Evolutionary conservation across 176 grass and related monocot genomes (phyloP).

Genomic region (Avena insularis): DNA sequence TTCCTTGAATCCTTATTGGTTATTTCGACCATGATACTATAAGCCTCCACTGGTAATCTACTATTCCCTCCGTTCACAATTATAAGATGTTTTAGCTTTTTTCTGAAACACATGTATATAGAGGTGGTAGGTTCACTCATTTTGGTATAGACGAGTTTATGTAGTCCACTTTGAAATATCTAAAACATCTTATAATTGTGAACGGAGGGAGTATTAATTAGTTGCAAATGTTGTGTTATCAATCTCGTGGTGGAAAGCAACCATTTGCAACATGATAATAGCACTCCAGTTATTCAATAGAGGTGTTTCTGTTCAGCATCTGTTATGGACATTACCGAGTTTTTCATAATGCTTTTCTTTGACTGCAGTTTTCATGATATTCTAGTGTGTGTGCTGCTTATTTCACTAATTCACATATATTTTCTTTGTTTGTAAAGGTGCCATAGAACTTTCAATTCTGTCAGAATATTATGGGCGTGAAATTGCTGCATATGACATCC

Average conservation of each 20-base stretch:
- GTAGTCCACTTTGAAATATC: too few species aligned
- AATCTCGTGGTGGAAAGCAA: not conserved
- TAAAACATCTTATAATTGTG: too few species aligned
- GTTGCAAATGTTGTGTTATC: conserved; percentile 12
- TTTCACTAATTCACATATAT: conserved; percentile 6
- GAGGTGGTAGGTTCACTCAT: too few species aligned
- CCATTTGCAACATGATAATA: conserved; percentile 9
- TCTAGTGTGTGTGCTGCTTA: not conserved
- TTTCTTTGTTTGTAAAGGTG: conserved; percentile 57
- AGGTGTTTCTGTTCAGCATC: conserved; percentile 3
- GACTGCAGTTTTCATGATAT: not conserved
- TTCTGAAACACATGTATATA: too few species aligned
- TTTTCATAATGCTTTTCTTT: not conserved
- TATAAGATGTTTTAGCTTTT: too few species aligned
- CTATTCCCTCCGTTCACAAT: too few species aligned
- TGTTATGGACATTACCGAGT: not conserved
- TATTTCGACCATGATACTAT: too few species aligned
- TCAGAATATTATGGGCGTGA: conserved; percentile 87
- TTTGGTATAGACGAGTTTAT: too few species aligned
- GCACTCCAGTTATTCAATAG: not conserved
- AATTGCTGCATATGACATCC: conserved; percentile 97
- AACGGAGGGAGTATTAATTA: not conserved
- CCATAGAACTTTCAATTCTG: conserved; percentile 91
- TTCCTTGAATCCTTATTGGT: not conserved
- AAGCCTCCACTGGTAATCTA: not conserved